These are phyloP conservation scores for Cucurbita maxima DNA, from an alignment of 306 rosid species.

Conservation along the genomic window DNA sequence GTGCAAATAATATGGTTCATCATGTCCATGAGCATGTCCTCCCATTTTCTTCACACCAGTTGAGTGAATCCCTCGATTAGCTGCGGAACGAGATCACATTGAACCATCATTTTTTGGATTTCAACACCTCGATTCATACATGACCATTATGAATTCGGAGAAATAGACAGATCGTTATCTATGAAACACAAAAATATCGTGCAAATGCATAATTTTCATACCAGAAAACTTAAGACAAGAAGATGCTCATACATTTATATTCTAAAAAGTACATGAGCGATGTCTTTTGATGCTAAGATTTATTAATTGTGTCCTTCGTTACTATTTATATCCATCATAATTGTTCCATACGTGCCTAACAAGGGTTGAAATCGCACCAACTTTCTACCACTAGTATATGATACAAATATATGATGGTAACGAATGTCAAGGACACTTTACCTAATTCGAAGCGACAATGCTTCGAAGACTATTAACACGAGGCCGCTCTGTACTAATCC, in stretches of 20 bases:
- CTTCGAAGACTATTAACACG: no score
- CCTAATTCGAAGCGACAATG: no score
- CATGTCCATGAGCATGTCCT: constrained; percentile 17
- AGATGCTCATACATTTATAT: not conserved
- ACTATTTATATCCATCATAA: not conserved
- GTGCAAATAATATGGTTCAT: constrained; percentile 19
- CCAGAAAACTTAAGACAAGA: not conserved
- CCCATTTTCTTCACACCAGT: constrained; percentile 27
- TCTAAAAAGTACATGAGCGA: not conserved
- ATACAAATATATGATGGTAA: no score
- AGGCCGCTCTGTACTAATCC: no score
- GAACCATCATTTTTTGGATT: not conserved
- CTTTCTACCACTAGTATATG: not conserved
- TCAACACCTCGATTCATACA: not conserved
- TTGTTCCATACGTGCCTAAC: not conserved
- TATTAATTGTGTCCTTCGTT: no score
- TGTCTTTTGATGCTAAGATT: not conserved
- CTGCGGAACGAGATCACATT: not conserved
- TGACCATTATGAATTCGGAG: not conserved
- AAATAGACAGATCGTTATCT: not conserved
- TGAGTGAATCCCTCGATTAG: constrained; percentile 18
- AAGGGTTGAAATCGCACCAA: not conserved
- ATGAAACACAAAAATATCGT: not conserved
- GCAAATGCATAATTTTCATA: no score
- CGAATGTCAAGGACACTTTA: not conserved